A percentile compares a stretch with the other conserved stretches of the same genome.
Conservation (phyloP, 768 basidiomycete genomes). For the Amanita brunnescens region DNA sequence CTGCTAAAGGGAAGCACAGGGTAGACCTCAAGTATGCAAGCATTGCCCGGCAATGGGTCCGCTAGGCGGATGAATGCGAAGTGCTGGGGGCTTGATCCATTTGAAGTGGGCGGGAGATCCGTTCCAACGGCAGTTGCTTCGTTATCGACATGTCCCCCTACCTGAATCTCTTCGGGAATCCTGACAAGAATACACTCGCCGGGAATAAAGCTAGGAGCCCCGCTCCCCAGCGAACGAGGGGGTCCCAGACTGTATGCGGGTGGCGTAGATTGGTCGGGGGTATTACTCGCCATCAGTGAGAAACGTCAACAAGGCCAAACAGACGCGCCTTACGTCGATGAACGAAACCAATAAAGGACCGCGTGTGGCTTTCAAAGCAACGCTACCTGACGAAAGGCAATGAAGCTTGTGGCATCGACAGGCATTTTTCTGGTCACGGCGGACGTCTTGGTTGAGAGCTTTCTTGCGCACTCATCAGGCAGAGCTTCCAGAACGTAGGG, state of each 20-base stretch:
- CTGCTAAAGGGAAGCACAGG: slow-evolving; percentile 7
- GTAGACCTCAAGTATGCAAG: slow-evolving; percentile 9
- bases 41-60: background rate
- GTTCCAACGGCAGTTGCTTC: background rate
- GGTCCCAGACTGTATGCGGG: slow-evolving; percentile 6
- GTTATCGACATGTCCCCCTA: background rate
- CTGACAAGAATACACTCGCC: background rate
- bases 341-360: too few species aligned
- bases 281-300: background rate
- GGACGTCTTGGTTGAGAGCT: too few species aligned
- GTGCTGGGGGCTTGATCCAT: slow-evolving; percentile 9
- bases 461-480: too few species aligned
- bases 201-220: background rate
- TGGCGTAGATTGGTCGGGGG: background rate
- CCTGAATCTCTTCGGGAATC: background rate
- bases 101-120: slow-evolving; percentile 7
- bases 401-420: too few species aligned
- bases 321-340: too few species aligned
- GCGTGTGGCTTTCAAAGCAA: too few species aligned
- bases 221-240: slow-evolving; percentile 2
- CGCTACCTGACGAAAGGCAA: too few species aligned
- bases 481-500: too few species aligned
- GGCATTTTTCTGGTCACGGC: too few species aligned
- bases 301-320: background rate
- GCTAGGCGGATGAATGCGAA: slow-evolving; percentile 7